phyloP scores from a whole-genome alignment of 208 protist genomes.

The Wallacemonas collosoma region DNA sequence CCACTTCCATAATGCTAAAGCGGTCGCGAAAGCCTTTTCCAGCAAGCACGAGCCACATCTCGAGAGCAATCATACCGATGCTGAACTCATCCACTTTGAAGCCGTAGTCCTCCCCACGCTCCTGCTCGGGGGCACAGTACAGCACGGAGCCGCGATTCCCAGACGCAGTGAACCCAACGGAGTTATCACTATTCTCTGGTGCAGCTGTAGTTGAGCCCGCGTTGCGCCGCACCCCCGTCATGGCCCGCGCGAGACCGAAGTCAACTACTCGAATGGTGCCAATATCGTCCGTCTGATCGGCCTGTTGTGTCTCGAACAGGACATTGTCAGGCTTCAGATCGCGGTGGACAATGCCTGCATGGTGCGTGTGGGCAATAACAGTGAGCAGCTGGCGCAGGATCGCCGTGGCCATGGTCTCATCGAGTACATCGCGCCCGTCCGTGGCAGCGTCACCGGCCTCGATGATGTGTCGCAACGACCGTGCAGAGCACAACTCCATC shows the following conservation, averaged over 20 bases:
- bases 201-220: slow-evolving; percentile 23
- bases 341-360: slow-evolving; percentile 73
- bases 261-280: slow-evolving; percentile 82
- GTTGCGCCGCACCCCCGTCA: slow-evolving; percentile 52
- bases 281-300: slow-evolving; percentile 40
- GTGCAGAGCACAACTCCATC: slow-evolving; percentile 84
- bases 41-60: slow-evolving; percentile 85
- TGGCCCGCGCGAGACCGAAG: slow-evolving; percentile 75
- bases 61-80: slow-evolving; percentile 86
- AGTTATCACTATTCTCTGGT: slow-evolving; percentile 2
- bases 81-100: slow-evolving; percentile 90
- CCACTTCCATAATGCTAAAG: slow-evolving; percentile 78
- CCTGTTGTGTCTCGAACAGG: slow-evolving; percentile 67
- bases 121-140: slow-evolving; percentile 85
- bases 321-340: slow-evolving; percentile 88
- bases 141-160: slow-evolving; percentile 77
- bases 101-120: slow-evolving; percentile 71
- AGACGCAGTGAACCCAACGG: slow-evolving; percentile 25
- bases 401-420: slow-evolving; percentile 7
- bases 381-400: slow-evolving; percentile 81
- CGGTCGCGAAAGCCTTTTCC: slow-evolving; percentile 80
- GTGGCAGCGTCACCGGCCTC: slow-evolving; percentile 54
- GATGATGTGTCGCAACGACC: slow-evolving; percentile 75
- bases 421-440: slow-evolving; percentile 51
- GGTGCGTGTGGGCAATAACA: slow-evolving; percentile 77